These are phyloP conservation scores for Amanita brunnescens DNA, from an alignment of 768 basidiomycete genomes.

Conservation along the genomic window DNA sequence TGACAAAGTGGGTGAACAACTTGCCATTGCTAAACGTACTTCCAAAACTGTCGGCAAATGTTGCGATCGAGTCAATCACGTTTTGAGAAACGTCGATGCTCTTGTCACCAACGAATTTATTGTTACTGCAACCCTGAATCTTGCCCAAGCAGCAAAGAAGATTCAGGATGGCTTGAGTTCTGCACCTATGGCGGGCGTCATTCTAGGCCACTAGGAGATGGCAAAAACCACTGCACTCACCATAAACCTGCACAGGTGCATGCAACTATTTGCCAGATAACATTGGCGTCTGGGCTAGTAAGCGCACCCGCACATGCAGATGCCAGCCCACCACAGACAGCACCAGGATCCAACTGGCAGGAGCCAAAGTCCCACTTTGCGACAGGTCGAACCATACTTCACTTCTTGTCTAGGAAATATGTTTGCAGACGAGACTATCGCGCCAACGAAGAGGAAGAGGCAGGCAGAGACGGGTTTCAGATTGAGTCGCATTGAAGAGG, in stretches of 20 bases:
- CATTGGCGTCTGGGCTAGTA: not conserved
- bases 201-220: not conserved
- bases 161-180: not conserved
- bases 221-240: not conserved
- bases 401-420: not conserved
- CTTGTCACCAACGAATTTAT: not conserved
- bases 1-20: not conserved
- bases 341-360: not conserved
- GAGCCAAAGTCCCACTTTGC: not conserved
- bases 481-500: not conserved
- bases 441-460: not conserved
- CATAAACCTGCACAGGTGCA: not conserved
- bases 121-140: not conserved
- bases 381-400: not conserved
- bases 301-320: not conserved
- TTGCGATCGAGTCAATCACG: not conserved
- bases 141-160: not conserved
- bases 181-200: not conserved
- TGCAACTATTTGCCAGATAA: not conserved
- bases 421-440: not conserved
- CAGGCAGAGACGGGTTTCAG: not conserved
- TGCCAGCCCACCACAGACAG: not conserved
- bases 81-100: not conserved
- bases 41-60: not conserved
- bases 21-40: not conserved